Evolutionary conservation across 1,284 basidiomycete genomes (phyloP).

Genomic region (Pseudozyma thailandica): DNA sequence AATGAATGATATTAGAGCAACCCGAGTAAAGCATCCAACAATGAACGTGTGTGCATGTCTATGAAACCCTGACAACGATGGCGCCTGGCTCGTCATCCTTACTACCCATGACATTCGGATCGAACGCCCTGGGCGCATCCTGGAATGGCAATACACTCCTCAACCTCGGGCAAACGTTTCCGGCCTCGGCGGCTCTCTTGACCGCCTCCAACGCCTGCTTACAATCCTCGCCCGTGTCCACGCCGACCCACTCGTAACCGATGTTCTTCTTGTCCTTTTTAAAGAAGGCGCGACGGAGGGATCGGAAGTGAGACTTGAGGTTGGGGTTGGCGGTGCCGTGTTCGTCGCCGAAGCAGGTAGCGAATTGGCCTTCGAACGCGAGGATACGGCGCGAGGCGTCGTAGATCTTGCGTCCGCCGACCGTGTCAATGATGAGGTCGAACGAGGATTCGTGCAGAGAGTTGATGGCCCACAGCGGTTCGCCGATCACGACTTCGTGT

Average conservation of each 20-base stretch:
- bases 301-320: conserved; percentile 64
- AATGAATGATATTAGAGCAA: no score
- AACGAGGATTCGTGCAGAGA: conserved; percentile 69
- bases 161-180: conserved; percentile 63
- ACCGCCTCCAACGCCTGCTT: conserved; percentile 63
- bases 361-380: conserved; percentile 67
- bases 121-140: conserved; percentile 63
- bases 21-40: no score
- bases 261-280: conserved; percentile 69
- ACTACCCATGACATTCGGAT: conserved; percentile 38
- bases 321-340: conserved; percentile 62
- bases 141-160: conserved; percentile 61
- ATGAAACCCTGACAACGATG: conserved; percentile 61
- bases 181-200: conserved; percentile 56
- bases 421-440: conserved; percentile 67
- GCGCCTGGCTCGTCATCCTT: conserved; percentile 56
- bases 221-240: conserved; percentile 59
- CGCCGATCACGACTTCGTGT: conserved; percentile 69
- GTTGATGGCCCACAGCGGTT: conserved; percentile 69
- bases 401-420: conserved; percentile 67
- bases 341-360: conserved; percentile 68
- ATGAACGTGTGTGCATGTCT: not conserved
- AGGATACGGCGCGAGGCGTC: conserved; percentile 69
- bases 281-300: conserved; percentile 68
- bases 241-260: conserved; percentile 67